Evolutionary conservation across 345 rosid species (phyloP), one percentile per base, ranked within the genome.

Genomic region (Populus deltoides): DNA sequence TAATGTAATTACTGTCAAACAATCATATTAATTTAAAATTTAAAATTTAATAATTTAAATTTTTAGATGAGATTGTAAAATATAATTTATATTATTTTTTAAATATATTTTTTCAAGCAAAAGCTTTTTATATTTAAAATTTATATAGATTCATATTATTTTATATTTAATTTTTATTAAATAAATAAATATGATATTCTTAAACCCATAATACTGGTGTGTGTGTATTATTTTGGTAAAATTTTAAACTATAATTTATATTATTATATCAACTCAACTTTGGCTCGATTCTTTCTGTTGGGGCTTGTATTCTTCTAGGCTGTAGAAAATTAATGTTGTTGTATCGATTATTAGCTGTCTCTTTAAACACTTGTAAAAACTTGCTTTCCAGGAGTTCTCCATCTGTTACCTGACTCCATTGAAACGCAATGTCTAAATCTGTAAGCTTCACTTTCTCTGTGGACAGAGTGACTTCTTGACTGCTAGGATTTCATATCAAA

Each of bases 111-210:
- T 0, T 0, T 33, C 0, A 33, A 31, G 3, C 2, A 2, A 31
- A 31, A 31, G 3, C 0, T 33, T 4, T 33, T 33, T 4, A 33
- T 0, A 0, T 5, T 33, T 33, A 5, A 33, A 33, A 33, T 1
- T 33, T 33, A 0, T 3, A 33, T 3, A 33, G 0, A 33, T 31
- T 0, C 0, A 33, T 33, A 4, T 0, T 33, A 33, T 1, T 2
- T 3, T 31, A 0, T 31, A 3, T 31, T 33, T 33, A 33, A 33
- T 33, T 33, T 33, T 33, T 33, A 33, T 33, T 0, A 33, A 33
- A 33, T 33, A 33, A 33, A 33, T 4, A 33, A 33, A 4, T 0
- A 33, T 33, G 3, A 33, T 33, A 33, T 4, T 33, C 3, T 33
- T 33, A 33, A 33, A 33, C 0, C 0, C 0, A 33, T 33, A 4